phyloP scores from a whole-genome alignment of 164 flowering plant species.

The Hamamelis virginiana region DNA sequence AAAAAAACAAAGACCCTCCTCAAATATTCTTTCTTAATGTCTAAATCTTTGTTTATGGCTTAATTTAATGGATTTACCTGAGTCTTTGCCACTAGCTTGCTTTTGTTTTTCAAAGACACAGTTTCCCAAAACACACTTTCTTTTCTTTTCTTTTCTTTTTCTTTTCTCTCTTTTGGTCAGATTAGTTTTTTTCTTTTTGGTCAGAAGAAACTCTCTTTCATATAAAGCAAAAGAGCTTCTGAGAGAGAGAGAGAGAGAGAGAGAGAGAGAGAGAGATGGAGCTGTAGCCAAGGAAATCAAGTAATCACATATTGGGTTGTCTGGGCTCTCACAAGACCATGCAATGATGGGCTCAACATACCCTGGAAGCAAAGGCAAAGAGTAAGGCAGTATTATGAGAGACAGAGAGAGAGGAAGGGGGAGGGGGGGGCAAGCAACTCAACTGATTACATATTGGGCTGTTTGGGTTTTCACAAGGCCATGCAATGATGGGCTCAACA shows the following conservation, averaged over 20 bases:
- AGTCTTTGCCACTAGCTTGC: conserved; percentile 24
- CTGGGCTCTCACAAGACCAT: conserved; percentile 12
- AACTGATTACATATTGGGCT: not conserved
- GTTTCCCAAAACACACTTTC: conserved; percentile 24
- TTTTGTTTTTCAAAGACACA: conserved; percentile 23
- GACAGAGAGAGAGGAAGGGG: conserved; percentile 4
- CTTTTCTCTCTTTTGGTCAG: no score
- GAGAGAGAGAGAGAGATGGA: not conserved
- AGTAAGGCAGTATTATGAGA: not conserved
- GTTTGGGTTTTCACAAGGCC: conserved; percentile 11
- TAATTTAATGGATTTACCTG: not conserved
- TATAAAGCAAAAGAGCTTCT: conserved; percentile 15
- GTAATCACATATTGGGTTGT: not conserved
- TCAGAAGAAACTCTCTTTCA: not conserved
- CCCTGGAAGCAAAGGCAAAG: conserved; percentile 21
- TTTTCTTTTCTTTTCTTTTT: not conserved
- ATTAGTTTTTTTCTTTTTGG: no score
- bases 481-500: conserved; percentile 37
- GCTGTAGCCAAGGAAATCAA: conserved; percentile 3
- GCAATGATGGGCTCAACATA: conserved; percentile 36
- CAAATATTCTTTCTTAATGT: not conserved
- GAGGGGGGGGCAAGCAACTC: conserved; percentile 2
- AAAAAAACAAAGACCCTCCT: no score
- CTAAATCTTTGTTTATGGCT: not conserved
- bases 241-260: conserved; percentile 1